These are phyloP conservation scores for Adiantum capillusveneris DNA, from an alignment of 75 land plant genomes.

Conservation along the genomic window DNA sequence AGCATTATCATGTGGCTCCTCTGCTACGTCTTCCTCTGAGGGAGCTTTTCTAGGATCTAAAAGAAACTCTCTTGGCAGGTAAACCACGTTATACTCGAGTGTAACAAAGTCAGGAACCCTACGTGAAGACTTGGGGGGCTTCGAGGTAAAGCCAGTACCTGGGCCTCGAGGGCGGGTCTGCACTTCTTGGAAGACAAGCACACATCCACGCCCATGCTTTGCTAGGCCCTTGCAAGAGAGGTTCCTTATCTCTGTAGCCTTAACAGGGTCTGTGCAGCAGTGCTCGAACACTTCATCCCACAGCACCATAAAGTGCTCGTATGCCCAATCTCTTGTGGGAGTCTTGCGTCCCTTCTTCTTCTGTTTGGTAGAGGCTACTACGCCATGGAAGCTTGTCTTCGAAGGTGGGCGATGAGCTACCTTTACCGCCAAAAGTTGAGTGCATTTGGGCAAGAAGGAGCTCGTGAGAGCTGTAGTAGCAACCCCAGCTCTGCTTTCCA, in stretches of 20 bases:
- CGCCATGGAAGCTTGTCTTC: too few relatives aligned
- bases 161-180: conserved; percentile 22
- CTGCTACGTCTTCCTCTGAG: conserved; percentile 9
- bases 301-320: conserved; percentile 30
- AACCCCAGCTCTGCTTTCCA: neutral
- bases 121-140: conserved; percentile 7
- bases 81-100: conserved; percentile 12
- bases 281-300: conserved; percentile 33
- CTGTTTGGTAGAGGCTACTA: too few relatives aligned
- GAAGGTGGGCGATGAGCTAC: too few relatives aligned
- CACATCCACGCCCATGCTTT: conserved; percentile 26
- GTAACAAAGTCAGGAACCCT: conserved; percentile 14
- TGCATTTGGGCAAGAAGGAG: neutral
- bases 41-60: conserved; percentile 26
- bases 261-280: conserved; percentile 21
- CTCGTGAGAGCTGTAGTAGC: neutral
- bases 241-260: neutral
- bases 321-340: conserved; percentile 9
- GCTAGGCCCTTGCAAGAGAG: conserved; percentile 17
- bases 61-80: conserved; percentile 28
- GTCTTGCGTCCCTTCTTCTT: neutral
- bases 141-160: conserved; percentile 24
- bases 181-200: conserved; percentile 22
- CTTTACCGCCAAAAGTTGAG: too few relatives aligned
- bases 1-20: neutral